phyloP scores from a whole-genome alignment of 108 stramenopile genomes.

The Nannochloropsis gaditana region DNA sequence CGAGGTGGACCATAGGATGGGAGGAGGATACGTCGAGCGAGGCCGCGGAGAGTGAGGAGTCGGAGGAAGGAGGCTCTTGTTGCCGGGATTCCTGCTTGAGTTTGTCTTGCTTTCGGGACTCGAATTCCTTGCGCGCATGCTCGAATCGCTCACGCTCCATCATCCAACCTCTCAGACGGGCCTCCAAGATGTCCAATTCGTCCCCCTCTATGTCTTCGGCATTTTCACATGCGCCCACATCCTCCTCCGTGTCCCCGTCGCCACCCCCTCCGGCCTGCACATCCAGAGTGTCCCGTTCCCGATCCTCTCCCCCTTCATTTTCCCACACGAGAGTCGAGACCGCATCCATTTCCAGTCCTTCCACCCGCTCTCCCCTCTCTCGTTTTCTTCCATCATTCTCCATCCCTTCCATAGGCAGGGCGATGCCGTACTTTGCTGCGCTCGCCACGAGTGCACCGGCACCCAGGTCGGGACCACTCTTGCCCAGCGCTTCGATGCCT shows the following conservation, averaged over 20 bases:
- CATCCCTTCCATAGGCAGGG: background rate
- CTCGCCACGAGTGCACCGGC: too few relatives aligned
- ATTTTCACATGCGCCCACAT: background rate
- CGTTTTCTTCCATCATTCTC: background rate
- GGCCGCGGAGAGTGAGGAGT: too few relatives aligned
- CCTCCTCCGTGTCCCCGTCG: background rate
- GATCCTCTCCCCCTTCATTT: background rate
- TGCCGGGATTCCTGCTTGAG: background rate
- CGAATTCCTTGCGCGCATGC: background rate
- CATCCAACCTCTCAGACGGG: background rate
- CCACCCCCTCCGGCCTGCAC: background rate
- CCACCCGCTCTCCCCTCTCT: background rate
- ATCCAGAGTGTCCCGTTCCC: background rate
- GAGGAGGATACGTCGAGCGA: too few relatives aligned
- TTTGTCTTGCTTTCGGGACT: background rate
- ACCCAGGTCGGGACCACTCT: too few relatives aligned
- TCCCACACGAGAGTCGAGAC: background rate
- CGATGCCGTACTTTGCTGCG: too few relatives aligned
- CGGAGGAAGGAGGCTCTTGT: background rate
- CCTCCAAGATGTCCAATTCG: background rate
- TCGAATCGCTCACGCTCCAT: constrained; percentile 7
- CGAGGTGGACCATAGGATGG: too few relatives aligned
- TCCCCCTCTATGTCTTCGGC: background rate
- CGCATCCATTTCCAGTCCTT: background rate
- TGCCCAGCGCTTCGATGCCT: too few relatives aligned